Evolutionary conservation across 1,284 basidiomycete genomes (phyloP).

Genomic region (Pseudozyma thailandica): DNA sequence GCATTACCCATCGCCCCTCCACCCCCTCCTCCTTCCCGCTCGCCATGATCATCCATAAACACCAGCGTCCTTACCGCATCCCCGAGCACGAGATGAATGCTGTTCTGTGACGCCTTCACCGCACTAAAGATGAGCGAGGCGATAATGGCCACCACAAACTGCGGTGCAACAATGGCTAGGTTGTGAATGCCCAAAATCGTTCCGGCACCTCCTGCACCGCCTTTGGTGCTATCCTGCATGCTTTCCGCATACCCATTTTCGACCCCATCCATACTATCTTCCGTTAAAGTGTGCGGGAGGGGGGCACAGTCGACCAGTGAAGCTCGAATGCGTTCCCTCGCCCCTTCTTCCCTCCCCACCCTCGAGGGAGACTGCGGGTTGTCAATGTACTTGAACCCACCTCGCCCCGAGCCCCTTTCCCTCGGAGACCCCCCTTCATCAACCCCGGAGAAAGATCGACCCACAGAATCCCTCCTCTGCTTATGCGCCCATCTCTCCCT

Average conservation of each 20-base stretch:
- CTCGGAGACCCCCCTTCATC: background rate
- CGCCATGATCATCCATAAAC: background rate
- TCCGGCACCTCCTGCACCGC: slow-evolving; percentile 74
- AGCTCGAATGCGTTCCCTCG: slow-evolving; percentile 35
- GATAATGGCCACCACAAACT: slow-evolving; percentile 78
- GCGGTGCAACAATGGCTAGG: slow-evolving; percentile 72
- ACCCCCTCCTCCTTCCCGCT: background rate
- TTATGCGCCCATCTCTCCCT: slow-evolving; percentile 17
- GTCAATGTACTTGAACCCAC: slow-evolving; percentile 32
- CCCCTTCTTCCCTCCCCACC: slow-evolving; percentile 16
- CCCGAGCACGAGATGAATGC: slow-evolving; percentile 27
- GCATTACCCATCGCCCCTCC: slow-evolving; percentile 7
- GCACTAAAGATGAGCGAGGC: slow-evolving; percentile 85
- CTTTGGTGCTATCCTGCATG: background rate
- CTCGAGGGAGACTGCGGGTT: background rate
- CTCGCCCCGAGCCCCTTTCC: background rate
- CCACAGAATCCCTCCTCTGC: slow-evolving; percentile 7
- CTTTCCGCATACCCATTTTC: background rate
- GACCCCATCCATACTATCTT: background rate
- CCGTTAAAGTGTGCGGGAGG: slow-evolving; percentile 12
- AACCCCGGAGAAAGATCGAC: background rate
- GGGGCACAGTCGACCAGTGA: slow-evolving; percentile 40
- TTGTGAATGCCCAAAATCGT: slow-evolving; percentile 96
- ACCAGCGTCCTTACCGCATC: slow-evolving; percentile 68
- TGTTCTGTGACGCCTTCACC: background rate